A percentile compares a stretch with the other conserved stretches of the same genome.
Evolutionary conservation across 139 green algal species (phyloP).

Genomic region (Choricystis sp.): DNA sequence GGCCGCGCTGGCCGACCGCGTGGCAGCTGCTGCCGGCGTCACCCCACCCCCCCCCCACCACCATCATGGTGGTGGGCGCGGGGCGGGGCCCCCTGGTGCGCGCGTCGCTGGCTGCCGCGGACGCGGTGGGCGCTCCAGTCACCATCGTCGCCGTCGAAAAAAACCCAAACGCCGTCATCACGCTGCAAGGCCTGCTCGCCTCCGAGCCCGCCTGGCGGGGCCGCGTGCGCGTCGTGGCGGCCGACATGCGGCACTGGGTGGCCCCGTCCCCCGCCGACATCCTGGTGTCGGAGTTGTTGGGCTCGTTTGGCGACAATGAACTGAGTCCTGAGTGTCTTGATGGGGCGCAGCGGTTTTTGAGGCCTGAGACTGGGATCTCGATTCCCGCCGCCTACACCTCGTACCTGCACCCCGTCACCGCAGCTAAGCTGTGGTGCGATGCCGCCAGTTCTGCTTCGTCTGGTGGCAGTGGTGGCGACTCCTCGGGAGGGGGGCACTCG

Average conservation of each 20-base stretch:
- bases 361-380: slow-evolving; percentile 26
- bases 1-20: slow-evolving; percentile 39
- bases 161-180: slow-evolving; percentile 91
- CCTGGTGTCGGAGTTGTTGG: slow-evolving; percentile 82
- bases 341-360: slow-evolving; percentile 74
- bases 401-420: slow-evolving; percentile 58
- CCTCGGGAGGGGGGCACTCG: slow-evolving; percentile 45
- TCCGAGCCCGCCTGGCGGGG: slow-evolving; percentile 27
- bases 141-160: slow-evolving; percentile 94
- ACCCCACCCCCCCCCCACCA: slow-evolving; percentile 5
- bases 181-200: slow-evolving; percentile 57
- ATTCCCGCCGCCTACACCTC: slow-evolving; percentile 71
- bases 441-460: slow-evolving; percentile 12
- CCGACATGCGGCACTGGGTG: slow-evolving; percentile 76
- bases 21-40: neutral
- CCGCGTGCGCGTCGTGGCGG: slow-evolving; percentile 45
- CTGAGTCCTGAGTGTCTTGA: slow-evolving; percentile 90
- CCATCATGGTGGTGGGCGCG: slow-evolving; percentile 88
- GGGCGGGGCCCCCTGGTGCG: slow-evolving; percentile 81
- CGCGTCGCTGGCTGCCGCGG: slow-evolving; percentile 40
- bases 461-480: neutral
- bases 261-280: slow-evolving; percentile 70
- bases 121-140: slow-evolving; percentile 22
- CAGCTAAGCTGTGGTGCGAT: slow-evolving; percentile 68
- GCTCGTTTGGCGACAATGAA: slow-evolving; percentile 98